phyloP scores from a whole-genome alignment of 2,329 filamentous ascomycete genomes.

The Pyricularia sp. region DNA sequence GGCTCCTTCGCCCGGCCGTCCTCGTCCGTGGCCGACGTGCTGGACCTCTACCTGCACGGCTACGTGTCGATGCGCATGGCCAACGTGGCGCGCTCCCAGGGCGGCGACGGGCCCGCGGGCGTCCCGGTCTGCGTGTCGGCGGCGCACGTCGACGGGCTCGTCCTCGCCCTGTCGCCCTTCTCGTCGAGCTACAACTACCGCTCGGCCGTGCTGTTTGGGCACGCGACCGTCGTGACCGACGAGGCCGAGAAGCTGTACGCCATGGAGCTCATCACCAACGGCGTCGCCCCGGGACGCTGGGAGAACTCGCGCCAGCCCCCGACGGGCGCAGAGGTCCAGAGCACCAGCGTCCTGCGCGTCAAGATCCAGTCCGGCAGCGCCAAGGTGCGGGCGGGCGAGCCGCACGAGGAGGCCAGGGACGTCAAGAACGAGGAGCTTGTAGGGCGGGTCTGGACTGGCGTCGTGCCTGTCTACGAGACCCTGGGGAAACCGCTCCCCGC shows the following conservation, averaged over 20 bases:
- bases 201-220: constrained; percentile 64
- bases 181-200: constrained; percentile 81
- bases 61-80: constrained; percentile 71
- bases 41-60: constrained; percentile 72
- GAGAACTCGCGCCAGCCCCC: constrained; percentile 56
- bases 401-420: constrained; percentile 40
- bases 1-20: constrained; percentile 55
- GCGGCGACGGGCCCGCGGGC: constrained; percentile 26
- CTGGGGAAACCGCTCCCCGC: constrained; percentile 51
- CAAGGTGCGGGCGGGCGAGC: constrained; percentile 56
- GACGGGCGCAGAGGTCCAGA: constrained; percentile 55
- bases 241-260: constrained; percentile 62
- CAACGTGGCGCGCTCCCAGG: constrained; percentile 37
- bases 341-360: constrained; percentile 60
- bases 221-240: constrained; percentile 54
- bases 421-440: constrained; percentile 27
- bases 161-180: constrained; percentile 68
- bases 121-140: constrained; percentile 62
- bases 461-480: constrained; percentile 47
- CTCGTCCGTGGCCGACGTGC: constrained; percentile 45
- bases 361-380: constrained; percentile 58
- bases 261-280: constrained; percentile 66
- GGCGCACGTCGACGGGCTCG: constrained; percentile 64
- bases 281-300: constrained; percentile 58
- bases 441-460: constrained; percentile 40